Conservation (phyloP, 2,329 filamentous ascomycete genomes). For the Cadophora sp. region DNA sequence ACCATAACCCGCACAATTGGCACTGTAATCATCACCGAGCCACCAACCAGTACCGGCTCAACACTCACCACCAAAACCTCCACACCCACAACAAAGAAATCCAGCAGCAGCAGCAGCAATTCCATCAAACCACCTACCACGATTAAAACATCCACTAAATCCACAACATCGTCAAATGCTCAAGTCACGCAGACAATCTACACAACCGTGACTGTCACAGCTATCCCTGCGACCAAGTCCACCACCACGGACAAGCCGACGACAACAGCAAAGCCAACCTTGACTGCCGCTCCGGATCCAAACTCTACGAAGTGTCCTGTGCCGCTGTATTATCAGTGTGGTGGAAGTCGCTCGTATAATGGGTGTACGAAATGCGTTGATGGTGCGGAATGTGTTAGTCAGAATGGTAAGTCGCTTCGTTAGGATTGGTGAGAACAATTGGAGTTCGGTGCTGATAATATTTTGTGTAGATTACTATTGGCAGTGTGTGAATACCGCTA, state of each 20-base stretch:
- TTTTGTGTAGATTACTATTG: not conserved
- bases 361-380: conserved; percentile 8
- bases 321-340: conserved; percentile 8
- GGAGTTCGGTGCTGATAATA: not conserved
- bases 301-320: conserved; percentile 7
- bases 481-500: conserved; percentile 9
- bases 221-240: not conserved
- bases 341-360: not conserved
- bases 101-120: not conserved
- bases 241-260: not conserved
- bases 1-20: conserved; percentile 2
- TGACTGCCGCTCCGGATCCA: not conserved
- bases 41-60: not conserved
- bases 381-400: not conserved
- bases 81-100: conserved; percentile 4
- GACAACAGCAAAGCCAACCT: not conserved
- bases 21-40: not conserved
- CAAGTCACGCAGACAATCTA: not conserved
- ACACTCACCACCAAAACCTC: conserved; percentile 2
- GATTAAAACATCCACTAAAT: conserved; percentile 1
- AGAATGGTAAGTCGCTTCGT: conserved; percentile 1
- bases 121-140: not conserved
- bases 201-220: not conserved
- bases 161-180: not conserved
- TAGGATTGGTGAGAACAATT: too few species aligned